Conservation (phyloP, 495 filamentous ascomycete genomes). For the Xylaria cubensis region DNA sequence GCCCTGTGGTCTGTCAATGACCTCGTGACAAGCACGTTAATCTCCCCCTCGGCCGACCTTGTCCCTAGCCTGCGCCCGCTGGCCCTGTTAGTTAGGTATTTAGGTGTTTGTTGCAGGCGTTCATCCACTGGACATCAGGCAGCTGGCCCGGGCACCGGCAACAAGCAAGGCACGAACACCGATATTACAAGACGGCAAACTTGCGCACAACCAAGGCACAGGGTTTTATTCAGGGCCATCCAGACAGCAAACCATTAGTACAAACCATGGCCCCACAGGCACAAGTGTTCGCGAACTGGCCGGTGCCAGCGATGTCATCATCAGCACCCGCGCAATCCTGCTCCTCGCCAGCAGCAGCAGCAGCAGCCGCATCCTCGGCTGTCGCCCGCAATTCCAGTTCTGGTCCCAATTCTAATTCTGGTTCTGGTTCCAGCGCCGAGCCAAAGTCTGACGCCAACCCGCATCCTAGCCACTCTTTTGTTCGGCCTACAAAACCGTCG, state of each 20-base stretch:
- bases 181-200: not conserved
- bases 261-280: conserved; percentile 18
- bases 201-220: not conserved
- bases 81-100: not conserved
- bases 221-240: not conserved
- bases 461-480: conserved; percentile 3
- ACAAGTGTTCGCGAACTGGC: not conserved
- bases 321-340: conserved; percentile 4
- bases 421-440: conserved; percentile 18
- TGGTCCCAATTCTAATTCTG: not conserved
- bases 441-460: conserved; percentile 19
- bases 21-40: not conserved
- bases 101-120: not conserved
- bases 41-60: not conserved
- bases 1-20: not conserved
- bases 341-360: not conserved
- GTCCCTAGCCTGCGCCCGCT: not conserved
- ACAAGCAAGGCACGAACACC: not conserved
- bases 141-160: not conserved
- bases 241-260: not conserved
- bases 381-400: conserved; percentile 5
- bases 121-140: not conserved
- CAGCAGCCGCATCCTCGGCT: not conserved
- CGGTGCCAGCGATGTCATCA: conserved; percentile 19
- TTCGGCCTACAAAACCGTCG: conserved; percentile 34